These are phyloP conservation scores for Nemania serpens DNA, from an alignment of 2,329 filamentous ascomycete species.

Conservation along the genomic window DNA sequence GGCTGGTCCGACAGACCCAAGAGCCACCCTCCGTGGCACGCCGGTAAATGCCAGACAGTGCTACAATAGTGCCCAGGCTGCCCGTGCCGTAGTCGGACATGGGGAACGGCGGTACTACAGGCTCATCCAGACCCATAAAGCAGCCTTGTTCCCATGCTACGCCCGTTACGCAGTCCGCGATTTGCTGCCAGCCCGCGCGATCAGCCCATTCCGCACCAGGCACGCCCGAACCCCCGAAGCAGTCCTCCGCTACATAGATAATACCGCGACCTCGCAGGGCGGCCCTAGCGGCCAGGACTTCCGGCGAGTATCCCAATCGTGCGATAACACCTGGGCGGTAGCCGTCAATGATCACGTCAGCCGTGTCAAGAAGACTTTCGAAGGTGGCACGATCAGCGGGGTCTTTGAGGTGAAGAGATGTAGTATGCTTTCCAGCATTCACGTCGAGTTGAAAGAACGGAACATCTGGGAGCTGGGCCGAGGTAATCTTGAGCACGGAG, in stretches of 20 bases:
- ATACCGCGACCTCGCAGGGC: constrained; percentile 63
- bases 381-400: constrained; percentile 57
- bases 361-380: constrained; percentile 62
- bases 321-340: constrained; percentile 70
- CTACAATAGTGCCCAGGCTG: constrained; percentile 41
- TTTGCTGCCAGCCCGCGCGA: constrained; percentile 67
- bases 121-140: constrained; percentile 55
- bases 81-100: constrained; percentile 56
- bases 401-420: constrained; percentile 65
- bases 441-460: constrained; percentile 75
- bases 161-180: constrained; percentile 46
- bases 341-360: constrained; percentile 70
- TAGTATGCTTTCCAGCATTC: constrained; percentile 72
- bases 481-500: constrained; percentile 73
- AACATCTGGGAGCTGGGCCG: constrained; percentile 69
- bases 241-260: constrained; percentile 73
- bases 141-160: constrained; percentile 44
- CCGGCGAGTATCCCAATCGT: constrained; percentile 65
- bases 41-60: constrained; percentile 42
- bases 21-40: constrained; percentile 42
- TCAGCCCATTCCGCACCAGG: constrained; percentile 59
- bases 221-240: constrained; percentile 65
- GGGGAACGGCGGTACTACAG: constrained; percentile 68
- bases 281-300: constrained; percentile 57
- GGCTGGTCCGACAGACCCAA: constrained; percentile 43